phyloP scores from a whole-genome alignment of 306 rosid genomes.

The Pachyrhizus erosus region DNA sequence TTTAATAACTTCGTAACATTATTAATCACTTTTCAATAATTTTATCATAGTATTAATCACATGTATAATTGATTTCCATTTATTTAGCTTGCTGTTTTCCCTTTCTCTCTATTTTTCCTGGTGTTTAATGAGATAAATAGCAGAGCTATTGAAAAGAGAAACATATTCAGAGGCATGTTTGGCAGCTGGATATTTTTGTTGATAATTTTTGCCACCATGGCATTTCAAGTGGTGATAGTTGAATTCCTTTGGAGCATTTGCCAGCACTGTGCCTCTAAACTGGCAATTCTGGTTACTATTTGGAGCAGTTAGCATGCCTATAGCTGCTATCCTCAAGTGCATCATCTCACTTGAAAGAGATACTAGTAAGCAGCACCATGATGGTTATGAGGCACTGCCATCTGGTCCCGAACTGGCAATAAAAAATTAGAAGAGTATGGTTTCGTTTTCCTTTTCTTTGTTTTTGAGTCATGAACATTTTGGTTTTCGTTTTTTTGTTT shows the following conservation, averaged over 20 bases:
- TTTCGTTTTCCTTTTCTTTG: background rate
- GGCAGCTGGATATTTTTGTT: conserved; percentile 77
- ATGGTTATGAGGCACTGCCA: conserved; percentile 79
- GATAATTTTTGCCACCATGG: conserved; percentile 63
- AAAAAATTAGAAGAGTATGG: conserved; percentile 2
- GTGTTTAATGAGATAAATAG: conserved; percentile 95
- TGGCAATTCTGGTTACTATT: conserved; percentile 87
- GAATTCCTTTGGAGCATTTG: conserved; percentile 87
- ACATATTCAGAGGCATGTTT: conserved; percentile 81
- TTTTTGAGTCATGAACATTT: background rate
- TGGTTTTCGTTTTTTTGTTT: background rate
- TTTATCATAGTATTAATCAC: no score
- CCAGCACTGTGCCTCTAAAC: conserved; percentile 91
- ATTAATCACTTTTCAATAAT: no score
- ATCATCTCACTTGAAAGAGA: conserved; percentile 76
- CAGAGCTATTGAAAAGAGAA: conserved; percentile 84
- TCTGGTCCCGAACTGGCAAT: conserved; percentile 68
- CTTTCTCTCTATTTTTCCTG: conserved; percentile 52
- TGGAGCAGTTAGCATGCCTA: conserved; percentile 78
- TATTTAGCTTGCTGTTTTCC: conserved; percentile 15
- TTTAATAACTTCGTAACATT: no score
- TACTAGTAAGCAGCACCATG: conserved; percentile 53
- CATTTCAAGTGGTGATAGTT: conserved; percentile 74
- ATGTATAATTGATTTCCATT: conserved; percentile 4
- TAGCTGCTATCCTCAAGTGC: conserved; percentile 78